Conservation (phyloP, 148 eudicot species). For the Rhododendron griersonianum region DNA sequence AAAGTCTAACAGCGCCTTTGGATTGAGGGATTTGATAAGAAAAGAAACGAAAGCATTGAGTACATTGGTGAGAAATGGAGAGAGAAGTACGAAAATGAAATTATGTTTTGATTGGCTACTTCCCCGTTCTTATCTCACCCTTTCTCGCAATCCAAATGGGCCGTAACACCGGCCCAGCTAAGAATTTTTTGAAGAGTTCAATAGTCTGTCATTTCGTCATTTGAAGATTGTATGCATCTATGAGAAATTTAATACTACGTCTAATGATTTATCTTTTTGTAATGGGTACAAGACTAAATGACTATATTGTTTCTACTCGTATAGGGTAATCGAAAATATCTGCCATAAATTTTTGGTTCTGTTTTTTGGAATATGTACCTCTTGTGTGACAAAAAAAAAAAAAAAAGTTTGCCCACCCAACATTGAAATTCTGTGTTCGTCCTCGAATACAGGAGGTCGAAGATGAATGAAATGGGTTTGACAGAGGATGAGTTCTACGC, state of each 20-base stretch:
- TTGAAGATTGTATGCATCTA: not conserved
- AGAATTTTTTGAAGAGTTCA: not conserved
- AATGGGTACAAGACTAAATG: not conserved
- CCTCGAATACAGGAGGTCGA: slow-evolving; percentile 23
- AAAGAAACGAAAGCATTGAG: too few species aligned
- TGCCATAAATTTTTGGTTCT: not conserved
- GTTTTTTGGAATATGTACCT: not conserved
- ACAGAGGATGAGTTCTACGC: slow-evolving; percentile 78
- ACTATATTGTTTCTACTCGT: not conserved
- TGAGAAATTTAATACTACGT: not conserved
- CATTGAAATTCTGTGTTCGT: not conserved
- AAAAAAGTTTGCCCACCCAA: not conserved
- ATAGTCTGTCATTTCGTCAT: too few species aligned
- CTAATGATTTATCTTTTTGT: not conserved
- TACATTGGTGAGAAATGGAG: too few species aligned
- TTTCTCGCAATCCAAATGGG: too few species aligned
- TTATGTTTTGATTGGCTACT: not conserved
- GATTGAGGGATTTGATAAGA: too few species aligned
- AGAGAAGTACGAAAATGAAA: not conserved
- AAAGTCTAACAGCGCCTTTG: too few species aligned
- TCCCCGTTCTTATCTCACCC: not conserved
- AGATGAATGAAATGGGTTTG: slow-evolving; percentile 70
- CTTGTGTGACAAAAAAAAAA: not conserved
- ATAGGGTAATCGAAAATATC: not conserved
- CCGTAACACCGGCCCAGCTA: not conserved